phyloP scores from a whole-genome alignment of 306 rosid genomes.

The Medicago arabica region DNA sequence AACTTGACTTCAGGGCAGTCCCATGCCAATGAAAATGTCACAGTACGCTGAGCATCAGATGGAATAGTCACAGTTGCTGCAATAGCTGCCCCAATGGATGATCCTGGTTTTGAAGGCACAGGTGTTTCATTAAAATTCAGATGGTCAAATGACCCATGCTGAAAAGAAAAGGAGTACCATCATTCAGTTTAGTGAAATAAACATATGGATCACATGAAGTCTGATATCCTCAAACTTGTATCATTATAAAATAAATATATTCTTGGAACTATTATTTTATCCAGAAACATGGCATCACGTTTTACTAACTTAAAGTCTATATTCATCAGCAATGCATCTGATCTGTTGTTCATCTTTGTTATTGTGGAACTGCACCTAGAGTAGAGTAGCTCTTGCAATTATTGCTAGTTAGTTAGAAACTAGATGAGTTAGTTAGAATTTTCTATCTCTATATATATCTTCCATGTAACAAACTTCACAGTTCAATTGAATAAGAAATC shows the following conservation, averaged over 20 bases:
- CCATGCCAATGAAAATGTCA: constrained; percentile 96
- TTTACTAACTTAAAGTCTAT: no score
- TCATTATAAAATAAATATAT: constrained; percentile 21
- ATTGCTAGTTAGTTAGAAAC: no score
- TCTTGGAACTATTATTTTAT: constrained; percentile 4
- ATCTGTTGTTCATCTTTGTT: no score
- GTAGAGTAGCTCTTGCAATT: no score
- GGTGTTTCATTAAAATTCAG: constrained; percentile 55
- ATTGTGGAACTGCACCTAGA: no score
- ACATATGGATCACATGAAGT: constrained; percentile 12
- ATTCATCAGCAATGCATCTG: no score
- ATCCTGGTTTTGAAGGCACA: constrained; percentile 75
- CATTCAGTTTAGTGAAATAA: constrained; percentile 42
- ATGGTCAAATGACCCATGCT: constrained; percentile 88
- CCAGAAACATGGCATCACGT: background rate
- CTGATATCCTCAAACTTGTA: constrained; percentile 15
- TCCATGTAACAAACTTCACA: no score
- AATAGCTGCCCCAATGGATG: constrained; percentile 95
- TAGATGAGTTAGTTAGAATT: no score
- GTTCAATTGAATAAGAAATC: no score
- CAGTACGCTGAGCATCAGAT: constrained; percentile 61
- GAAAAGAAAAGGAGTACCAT: constrained; percentile 39
- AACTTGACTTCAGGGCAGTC: constrained; percentile 89
- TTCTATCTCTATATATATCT: no score
- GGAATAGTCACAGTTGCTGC: constrained; percentile 87